Evolutionary conservation across 352 stramenopile genomes (phyloP), one percentile per base, ranked within the genome.

Genomic region (Globisporangium viniferum): DNA sequence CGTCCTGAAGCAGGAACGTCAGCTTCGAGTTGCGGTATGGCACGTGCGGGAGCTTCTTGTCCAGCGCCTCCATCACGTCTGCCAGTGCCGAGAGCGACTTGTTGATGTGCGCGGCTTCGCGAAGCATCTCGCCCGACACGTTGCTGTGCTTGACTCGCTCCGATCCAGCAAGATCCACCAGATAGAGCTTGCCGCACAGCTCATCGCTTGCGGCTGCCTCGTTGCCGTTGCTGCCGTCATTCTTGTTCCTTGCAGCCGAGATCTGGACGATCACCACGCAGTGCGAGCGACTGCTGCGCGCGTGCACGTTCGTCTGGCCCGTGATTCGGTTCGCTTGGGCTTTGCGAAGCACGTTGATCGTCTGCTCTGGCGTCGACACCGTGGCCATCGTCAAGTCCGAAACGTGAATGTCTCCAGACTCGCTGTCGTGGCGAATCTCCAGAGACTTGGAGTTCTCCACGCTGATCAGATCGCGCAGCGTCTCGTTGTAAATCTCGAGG

Each of bases 11-110:
- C 44, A 99, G 73, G 68, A 97, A 96, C n/a, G 98, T 99, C 8
- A 99, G 87, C 81, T 99, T 99, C 5, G 91, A 98, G 77, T 99
- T 98, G 73, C 97, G 84, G 70, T 98, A 99, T 48, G 97, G 97
- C 39, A 99, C 90, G 73, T 99, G 95, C 31, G 77, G 70, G 49
- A 89, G 77, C 77, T 98, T 98, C 67, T 92, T 92, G 70, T 96
- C 90, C 33, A 98, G 73, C 1, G 92, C 92, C 59, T 96, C 88
- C 85, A 98, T 97, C 20, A 97, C 90, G 78, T 99, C 95, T 6
- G 90, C 94, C 0, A 99, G 84, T 8, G 90, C 93, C 36, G 85
- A 95, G 0, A 99, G 80, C 54, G 88, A 95, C 59, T 93, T 94
- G 74, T 96, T 96, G 59, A 96, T 96, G 59, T 93, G 83, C 33